A percentile compares a stretch with the other conserved stretches of the same genome.
These are phyloP conservation scores for Cyphellophora europaea DNA, from an alignment of 2,329 filamentous ascomycete genomes.

Conservation along the genomic window DNA sequence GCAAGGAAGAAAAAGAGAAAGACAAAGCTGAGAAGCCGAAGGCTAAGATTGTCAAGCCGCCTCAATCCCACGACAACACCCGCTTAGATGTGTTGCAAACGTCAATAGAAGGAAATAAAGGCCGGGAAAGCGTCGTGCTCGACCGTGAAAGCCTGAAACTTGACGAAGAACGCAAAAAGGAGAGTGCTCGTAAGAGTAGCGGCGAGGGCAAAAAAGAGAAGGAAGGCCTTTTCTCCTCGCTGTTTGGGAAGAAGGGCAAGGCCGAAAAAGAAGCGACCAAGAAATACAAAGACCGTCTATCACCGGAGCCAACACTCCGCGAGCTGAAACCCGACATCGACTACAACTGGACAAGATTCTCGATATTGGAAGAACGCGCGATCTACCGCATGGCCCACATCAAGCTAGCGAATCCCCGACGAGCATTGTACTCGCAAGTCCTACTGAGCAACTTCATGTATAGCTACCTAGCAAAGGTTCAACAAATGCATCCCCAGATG, in stretches of 20 bases:
- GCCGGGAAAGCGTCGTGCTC: slow-evolving; percentile 73
- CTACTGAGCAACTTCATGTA: slow-evolving; percentile 99
- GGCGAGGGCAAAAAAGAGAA: slow-evolving; percentile 74
- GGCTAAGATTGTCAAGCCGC: slow-evolving; percentile 43
- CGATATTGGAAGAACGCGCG: slow-evolving; percentile 87
- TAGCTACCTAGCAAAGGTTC: slow-evolving; percentile 94
- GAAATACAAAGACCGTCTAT: slow-evolving; percentile 65
- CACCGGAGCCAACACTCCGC: slow-evolving; percentile 69
- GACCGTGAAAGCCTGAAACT: slow-evolving; percentile 71
- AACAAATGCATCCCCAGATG: slow-evolving; percentile 96
- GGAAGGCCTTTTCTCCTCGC: slow-evolving; percentile 83
- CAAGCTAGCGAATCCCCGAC: slow-evolving; percentile 93
- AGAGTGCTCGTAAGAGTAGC: slow-evolving; percentile 60
- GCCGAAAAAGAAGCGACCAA: slow-evolving; percentile 67
- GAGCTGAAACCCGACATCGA: slow-evolving; percentile 78
- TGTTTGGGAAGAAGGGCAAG: slow-evolving; percentile 83
- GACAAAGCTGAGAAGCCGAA: slow-evolving; percentile 57
- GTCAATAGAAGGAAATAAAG: slow-evolving; percentile 64
- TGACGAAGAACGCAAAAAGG: slow-evolving; percentile 64
- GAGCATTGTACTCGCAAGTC: slow-evolving; percentile 87
- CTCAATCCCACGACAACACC: slow-evolving; percentile 61
- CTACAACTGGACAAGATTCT: slow-evolving; percentile 93
- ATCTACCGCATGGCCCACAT: slow-evolving; percentile 99
- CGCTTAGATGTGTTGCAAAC: slow-evolving; percentile 79
- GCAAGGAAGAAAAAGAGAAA: slow-evolving; percentile 59